Conservation (phyloP, 1,284 basidiomycete species). For the Trichosporon faecale region DNA sequence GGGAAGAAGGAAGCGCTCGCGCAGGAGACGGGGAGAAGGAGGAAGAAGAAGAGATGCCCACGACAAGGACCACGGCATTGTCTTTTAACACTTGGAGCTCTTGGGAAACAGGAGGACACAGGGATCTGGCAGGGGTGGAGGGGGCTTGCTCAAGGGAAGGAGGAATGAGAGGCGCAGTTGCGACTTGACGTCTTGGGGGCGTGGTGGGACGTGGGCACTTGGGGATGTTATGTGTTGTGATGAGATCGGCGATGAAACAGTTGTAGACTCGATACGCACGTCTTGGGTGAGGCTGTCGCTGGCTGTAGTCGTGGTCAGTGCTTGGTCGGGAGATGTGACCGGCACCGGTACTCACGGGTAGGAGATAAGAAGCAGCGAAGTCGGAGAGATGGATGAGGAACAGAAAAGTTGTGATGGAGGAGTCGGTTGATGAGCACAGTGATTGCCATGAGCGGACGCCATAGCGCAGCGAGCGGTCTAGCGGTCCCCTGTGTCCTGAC, state of each 20-base stretch:
- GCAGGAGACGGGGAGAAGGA: slow-evolving; percentile 2
- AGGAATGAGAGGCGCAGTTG: slow-evolving; percentile 3
- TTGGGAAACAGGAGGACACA: not conserved
- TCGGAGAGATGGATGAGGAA: not conserved
- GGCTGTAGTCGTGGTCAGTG: not conserved
- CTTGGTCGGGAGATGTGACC: not conserved
- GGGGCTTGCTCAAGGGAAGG: not conserved
- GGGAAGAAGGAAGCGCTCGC: slow-evolving; percentile 7
- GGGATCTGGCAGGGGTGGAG: not conserved
- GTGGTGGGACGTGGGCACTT: not conserved
- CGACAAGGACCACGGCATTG: not conserved
- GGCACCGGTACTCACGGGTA: not conserved
- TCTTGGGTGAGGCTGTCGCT: not conserved
- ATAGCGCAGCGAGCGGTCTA: not conserved
- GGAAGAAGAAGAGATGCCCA: slow-evolving; percentile 3
- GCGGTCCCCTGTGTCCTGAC: slow-evolving; percentile 1
- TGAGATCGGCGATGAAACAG: slow-evolving; percentile 2
- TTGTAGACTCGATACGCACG: slow-evolving; percentile 1
- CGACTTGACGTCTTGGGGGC: not conserved
- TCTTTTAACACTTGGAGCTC: not conserved
- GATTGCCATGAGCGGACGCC: not conserved
- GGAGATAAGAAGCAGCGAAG: not conserved
- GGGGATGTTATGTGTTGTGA: not conserved
- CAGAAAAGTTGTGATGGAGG: slow-evolving; percentile 1
- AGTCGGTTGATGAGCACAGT: not conserved